A percentile compares a stretch with the other conserved stretches of the same genome.
Evolutionary conservation across 306 rosid species (phyloP).

Genomic region (Begonia masoniana): DNA sequence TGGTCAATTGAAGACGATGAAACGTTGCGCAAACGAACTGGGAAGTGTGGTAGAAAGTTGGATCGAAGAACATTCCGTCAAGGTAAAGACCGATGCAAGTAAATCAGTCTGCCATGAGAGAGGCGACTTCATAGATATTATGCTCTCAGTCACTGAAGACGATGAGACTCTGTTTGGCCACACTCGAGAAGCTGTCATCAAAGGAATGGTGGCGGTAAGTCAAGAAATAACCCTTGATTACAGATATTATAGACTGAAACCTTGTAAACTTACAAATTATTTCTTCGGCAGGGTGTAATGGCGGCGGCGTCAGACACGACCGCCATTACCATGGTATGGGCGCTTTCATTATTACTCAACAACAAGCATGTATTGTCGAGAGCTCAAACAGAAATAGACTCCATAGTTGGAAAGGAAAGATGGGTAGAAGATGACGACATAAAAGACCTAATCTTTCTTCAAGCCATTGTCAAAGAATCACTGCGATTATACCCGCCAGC

Average conservation of each 20-base stretch:
- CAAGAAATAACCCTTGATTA: neutral
- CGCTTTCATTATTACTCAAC: constrained; percentile 1
- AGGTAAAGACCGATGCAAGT: neutral
- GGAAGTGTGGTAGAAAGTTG: constrained; percentile 2
- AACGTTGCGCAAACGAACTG: constrained; percentile 4
- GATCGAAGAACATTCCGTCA: constrained; percentile 1
- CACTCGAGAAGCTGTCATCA: constrained; percentile 7
- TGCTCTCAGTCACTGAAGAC: constrained; percentile 1
- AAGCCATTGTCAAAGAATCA: constrained; percentile 1
- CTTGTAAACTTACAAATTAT: too few species aligned
- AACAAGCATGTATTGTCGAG: neutral
- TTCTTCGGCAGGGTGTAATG: neutral
- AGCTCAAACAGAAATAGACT: neutral
- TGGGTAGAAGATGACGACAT: neutral
- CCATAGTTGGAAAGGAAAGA: neutral
- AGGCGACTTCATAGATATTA: constrained; percentile 9
- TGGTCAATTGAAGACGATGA: constrained; percentile 7
- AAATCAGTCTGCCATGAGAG: neutral
- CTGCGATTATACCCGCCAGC: neutral
- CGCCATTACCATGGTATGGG: neutral
- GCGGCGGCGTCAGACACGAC: neutral
- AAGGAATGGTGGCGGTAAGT: constrained; percentile 2
- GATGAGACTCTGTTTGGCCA: neutral
- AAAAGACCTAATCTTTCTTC: neutral
- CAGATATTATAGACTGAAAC: neutral